Base-by-base conservation (phyloP, 371 early-diverging fungal genomes). In the Vairimorpha apis region DNA sequence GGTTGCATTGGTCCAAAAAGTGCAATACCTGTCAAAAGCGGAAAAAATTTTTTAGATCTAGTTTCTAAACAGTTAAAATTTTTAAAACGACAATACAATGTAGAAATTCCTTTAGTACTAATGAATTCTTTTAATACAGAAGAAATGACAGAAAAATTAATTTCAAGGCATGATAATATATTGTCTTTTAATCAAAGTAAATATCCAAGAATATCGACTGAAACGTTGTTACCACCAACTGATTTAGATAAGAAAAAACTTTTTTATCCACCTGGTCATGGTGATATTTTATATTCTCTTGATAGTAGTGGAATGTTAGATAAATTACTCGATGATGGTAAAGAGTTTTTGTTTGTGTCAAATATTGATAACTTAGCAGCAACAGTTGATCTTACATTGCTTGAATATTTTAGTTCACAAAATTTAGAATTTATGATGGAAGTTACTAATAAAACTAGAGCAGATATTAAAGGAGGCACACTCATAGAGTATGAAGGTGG, bases 111-210 rank as follows among this genome's bases (percentile, higher is more conserved):
- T 10, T 88, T 97, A 56, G 91, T 98, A 66, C 86, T 97, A 65
- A 98, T 98, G 99, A 98, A 98, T 87, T 93, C 93, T 32, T 98
- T 96, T 87, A 98, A 98, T 83, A 98, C 99, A 0, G 91, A 95
- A 78, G 89, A 90, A 27, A 92, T 94, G 80, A 98, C 99, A 29
- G 86, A 88, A 79, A 90, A 92, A 77, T 91, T 97, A 72, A 90
- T 95, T 71, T 92, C 91, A 85, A 93, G 93, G 85, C 95, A 96
- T 85, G 87, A 87, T 59, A 86, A 87, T 45, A 91, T 98, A 79
- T 84, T 89, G 80, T 95, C 95, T 23, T 97, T 96, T 85, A 94
- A 94, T 85, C 99, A 98, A 85, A 89, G 89, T 66, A 87, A 91
- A 70, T 93, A 90, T 84, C 97, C 97, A 25, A 89, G 96, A 81